Evolutionary conservation across 2,329 filamentous ascomycete species (phyloP).

Genomic region (Didymella exigua): DNA sequence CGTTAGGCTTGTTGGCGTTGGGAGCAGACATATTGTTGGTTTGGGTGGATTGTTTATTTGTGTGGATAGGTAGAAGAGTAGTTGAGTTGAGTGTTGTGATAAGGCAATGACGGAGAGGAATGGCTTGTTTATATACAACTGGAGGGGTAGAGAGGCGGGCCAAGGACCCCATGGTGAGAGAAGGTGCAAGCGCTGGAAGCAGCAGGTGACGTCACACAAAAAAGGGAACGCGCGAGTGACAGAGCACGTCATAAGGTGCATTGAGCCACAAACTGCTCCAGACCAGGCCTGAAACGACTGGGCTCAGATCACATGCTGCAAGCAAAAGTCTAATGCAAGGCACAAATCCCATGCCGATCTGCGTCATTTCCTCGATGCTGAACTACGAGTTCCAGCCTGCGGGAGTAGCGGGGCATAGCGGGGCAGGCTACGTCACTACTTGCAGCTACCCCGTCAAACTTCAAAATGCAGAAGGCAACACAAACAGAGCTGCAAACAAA

Average conservation of each 20-base stretch:
- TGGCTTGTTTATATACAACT: slow-evolving; percentile 24
- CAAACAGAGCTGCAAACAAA: slow-evolving; percentile 16
- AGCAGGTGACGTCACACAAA: slow-evolving; percentile 16
- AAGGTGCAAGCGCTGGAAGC: slow-evolving; percentile 10
- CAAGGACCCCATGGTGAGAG: slow-evolving; percentile 12
- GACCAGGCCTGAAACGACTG: slow-evolving; percentile 15
- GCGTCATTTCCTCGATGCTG: slow-evolving; percentile 18
- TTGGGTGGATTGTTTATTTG: slow-evolving; percentile 16
- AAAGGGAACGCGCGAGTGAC: neutral
- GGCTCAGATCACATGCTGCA: slow-evolving; percentile 18
- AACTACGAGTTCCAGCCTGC: slow-evolving; percentile 12
- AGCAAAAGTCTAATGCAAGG: slow-evolving; percentile 17
- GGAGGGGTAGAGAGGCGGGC: slow-evolving; percentile 8
- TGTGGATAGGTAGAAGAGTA: slow-evolving; percentile 16
- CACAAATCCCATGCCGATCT: slow-evolving; percentile 19
- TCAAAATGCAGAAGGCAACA: slow-evolving; percentile 5
- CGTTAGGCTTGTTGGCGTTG: slow-evolving; percentile 52
- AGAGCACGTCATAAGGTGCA: slow-evolving; percentile 9
- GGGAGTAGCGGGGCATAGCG: slow-evolving; percentile 10
- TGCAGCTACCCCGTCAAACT: slow-evolving; percentile 12
- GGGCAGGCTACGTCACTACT: slow-evolving; percentile 12
- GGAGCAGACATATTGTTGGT: slow-evolving; percentile 51
- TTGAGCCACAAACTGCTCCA: slow-evolving; percentile 17
- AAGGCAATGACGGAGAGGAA: slow-evolving; percentile 15
- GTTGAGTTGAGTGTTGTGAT: slow-evolving; percentile 25